A percentile compares a stretch with the other conserved stretches of the same genome.
Evolutionary conservation across 2,329 filamentous ascomycete genomes (phyloP).

Genomic region (Chalaropsis ovoidea): DNA sequence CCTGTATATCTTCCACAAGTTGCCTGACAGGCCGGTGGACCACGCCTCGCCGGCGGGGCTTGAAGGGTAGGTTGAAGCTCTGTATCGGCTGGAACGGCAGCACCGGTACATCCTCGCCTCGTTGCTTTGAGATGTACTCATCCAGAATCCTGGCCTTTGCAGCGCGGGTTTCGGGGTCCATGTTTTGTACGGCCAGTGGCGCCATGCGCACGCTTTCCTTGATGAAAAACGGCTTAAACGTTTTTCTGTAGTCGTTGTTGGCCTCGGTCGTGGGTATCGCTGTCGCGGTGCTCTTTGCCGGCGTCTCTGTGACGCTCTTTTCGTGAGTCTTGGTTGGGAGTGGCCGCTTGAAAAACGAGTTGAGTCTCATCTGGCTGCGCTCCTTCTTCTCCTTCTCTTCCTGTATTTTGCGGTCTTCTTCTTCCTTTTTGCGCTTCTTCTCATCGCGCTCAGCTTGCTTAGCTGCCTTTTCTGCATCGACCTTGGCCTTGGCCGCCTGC

Average conservation of each 20-base stretch:
- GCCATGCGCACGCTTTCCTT: conserved; percentile 65
- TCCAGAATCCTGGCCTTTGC: conserved; percentile 45
- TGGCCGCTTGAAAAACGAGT: conserved; percentile 39
- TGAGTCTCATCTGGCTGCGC: conserved; percentile 40
- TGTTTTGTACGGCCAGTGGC: conserved; percentile 41
- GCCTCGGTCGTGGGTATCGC: conserved; percentile 17
- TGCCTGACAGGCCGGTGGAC: conserved; percentile 46
- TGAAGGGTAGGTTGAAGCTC: conserved; percentile 39
- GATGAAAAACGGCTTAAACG: conserved; percentile 73
- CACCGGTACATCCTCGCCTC: conserved; percentile 38
- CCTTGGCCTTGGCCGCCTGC: conserved; percentile 35
- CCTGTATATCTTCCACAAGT: conserved; percentile 46
- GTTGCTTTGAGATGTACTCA: conserved; percentile 37
- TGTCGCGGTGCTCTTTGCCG: conserved; percentile 30
- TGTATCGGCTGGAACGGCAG: conserved; percentile 38
- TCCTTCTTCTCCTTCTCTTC: conserved; percentile 43
- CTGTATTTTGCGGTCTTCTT: conserved; percentile 35
- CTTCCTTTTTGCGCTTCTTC: conserved; percentile 44
- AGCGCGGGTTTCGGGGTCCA: conserved; percentile 48
- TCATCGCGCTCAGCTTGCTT: conserved; percentile 37
- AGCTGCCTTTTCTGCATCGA: conserved; percentile 36
- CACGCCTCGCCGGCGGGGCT: conserved; percentile 38
- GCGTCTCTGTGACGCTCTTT: conserved; percentile 16
- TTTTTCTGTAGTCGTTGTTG: conserved; percentile 51
- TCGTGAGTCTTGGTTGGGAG: conserved; percentile 36